phyloP scores from a whole-genome alignment of 257 asterid species.

The Solanum pimpinellifolium region DNA sequence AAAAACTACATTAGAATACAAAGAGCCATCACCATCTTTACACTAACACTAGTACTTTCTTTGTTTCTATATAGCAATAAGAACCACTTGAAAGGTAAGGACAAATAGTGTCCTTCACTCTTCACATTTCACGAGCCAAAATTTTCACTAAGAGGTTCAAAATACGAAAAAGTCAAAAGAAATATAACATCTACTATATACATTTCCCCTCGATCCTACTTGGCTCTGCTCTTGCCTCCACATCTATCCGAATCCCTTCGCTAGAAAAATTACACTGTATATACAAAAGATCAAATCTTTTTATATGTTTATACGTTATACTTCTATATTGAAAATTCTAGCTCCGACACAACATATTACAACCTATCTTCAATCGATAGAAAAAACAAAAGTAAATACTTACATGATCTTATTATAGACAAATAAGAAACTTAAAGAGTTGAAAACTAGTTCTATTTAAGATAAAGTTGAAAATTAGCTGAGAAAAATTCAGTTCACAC shows the following conservation, averaged over 20 bases:
- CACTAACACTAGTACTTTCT: neutral
- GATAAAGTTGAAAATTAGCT: too few relatives aligned
- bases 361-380: neutral
- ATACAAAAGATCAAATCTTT: neutral
- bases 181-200: too few relatives aligned
- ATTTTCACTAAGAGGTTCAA: neutral
- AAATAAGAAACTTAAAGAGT: neutral
- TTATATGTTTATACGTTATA: neutral
- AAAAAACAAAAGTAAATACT: neutral
- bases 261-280: neutral
- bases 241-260: neutral
- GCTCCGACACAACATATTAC: neutral
- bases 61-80: neutral
- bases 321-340: neutral
- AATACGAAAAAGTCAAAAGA: neutral
- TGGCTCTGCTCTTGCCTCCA: neutral
- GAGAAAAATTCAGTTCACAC: neutral
- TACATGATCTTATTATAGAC: neutral
- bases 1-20: constrained; percentile 5
- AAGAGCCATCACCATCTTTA: neutral
- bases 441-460: neutral
- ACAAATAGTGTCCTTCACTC: neutral
- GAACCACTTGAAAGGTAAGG: neutral
- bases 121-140: rapidly evolving
- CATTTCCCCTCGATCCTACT: neutral